phyloP scores from a whole-genome alignment of 495 filamentous ascomycete species.

The Podospora anserina region DNA sequence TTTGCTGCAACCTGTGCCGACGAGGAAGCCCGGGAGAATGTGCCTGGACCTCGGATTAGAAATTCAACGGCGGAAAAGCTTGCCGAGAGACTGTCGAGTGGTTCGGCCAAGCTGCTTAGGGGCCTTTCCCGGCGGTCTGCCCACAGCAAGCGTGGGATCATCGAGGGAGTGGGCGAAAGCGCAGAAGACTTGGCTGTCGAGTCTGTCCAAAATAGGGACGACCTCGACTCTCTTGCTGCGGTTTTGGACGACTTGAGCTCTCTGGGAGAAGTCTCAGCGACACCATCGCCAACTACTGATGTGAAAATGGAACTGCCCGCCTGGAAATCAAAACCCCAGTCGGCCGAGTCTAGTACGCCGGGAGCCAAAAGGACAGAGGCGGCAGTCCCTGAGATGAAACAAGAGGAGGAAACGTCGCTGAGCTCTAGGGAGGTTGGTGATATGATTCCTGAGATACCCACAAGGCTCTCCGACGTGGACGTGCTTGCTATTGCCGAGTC shows the following conservation, averaged over 20 bases:
- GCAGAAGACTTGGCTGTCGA: slow-evolving; percentile 45
- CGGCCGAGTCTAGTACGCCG: neutral
- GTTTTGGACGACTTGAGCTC: slow-evolving; percentile 52
- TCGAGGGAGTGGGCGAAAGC: slow-evolving; percentile 29
- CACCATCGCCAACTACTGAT: neutral
- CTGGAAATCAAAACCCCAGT: neutral
- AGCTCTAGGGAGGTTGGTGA: neutral
- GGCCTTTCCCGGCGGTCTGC: slow-evolving; percentile 45
- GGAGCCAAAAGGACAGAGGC: neutral
- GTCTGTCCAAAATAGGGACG: slow-evolving; percentile 31
- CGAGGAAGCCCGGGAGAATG: slow-evolving; percentile 38
- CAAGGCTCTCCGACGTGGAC: neutral
- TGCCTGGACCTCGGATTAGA: slow-evolving; percentile 15
- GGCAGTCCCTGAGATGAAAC: neutral
- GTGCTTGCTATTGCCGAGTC: neutral
- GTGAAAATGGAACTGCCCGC: neutral
- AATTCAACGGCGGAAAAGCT: slow-evolving; percentile 28
- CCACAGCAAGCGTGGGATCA: slow-evolving; percentile 16
- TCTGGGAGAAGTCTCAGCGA: slow-evolving; percentile 25
- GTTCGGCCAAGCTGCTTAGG: slow-evolving; percentile 43
- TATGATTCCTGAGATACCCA: neutral
- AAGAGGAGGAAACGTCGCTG: neutral
- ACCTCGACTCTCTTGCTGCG: slow-evolving; percentile 50
- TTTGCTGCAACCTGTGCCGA: slow-evolving; percentile 64
- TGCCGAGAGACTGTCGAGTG: slow-evolving; percentile 47